Conservation (phyloP, 2,329 filamentous ascomycete genomes). For the Fragosphaeria purpurea region DNA sequence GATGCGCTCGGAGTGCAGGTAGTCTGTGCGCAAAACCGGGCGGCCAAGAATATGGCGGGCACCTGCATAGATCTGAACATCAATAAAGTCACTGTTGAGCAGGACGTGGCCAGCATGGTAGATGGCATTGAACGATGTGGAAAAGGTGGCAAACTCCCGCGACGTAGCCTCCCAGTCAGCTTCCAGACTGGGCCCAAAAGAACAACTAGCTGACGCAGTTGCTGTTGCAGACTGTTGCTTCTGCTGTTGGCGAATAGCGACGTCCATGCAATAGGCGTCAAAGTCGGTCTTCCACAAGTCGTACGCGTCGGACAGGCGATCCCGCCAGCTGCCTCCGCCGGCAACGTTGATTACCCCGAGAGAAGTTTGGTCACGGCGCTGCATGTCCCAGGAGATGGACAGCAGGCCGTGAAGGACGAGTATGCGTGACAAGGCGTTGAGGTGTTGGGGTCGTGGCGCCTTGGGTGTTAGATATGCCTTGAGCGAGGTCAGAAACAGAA, state of each 20-base stretch:
- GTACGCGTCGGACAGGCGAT: slow-evolving; percentile 6
- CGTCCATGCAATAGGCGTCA: slow-evolving; percentile 3
- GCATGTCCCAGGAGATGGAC: slow-evolving; percentile 13
- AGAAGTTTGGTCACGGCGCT: slow-evolving; percentile 12
- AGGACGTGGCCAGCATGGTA: slow-evolving; percentile 10
- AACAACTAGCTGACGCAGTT: neutral
- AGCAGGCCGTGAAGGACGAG: slow-evolving; percentile 13
- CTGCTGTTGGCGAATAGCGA: neutral
- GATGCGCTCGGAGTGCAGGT: slow-evolving; percentile 10
- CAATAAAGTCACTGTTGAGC: slow-evolving; percentile 10
- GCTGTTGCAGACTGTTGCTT: neutral
- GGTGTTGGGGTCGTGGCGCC: neutral
- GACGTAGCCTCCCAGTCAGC: neutral
- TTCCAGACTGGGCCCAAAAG: neutral
- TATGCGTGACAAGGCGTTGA: slow-evolving; percentile 3
- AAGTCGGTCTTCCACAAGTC: slow-evolving; percentile 10
- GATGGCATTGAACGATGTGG: slow-evolving; percentile 6
- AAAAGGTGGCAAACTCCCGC: slow-evolving; percentile 4
- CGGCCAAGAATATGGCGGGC: slow-evolving; percentile 12
- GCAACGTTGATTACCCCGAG: slow-evolving; percentile 2
- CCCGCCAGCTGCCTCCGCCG: slow-evolving; percentile 2
- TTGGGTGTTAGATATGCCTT: neutral
- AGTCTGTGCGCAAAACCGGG: slow-evolving; percentile 11
- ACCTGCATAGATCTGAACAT: slow-evolving; percentile 14
- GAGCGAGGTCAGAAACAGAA: slow-evolving; percentile 1